Evolutionary conservation across 306 rosid genomes (phyloP).

Genomic region (Alnus rubra): DNA sequence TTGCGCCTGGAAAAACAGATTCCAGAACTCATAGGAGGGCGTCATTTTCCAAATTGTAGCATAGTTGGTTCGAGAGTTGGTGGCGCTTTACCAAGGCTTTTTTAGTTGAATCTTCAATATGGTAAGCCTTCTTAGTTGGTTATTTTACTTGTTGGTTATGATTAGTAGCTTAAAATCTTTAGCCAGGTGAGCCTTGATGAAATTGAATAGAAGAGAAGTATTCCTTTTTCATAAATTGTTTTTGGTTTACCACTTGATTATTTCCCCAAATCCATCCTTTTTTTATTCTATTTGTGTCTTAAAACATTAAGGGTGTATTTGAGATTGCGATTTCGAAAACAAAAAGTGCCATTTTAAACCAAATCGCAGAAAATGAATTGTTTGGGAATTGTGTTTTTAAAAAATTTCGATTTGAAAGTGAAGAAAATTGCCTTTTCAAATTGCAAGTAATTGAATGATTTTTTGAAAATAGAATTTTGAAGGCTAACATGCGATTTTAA

Average conservation of each 20-base stretch:
- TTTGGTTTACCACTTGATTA: neutral
- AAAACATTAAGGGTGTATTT: neutral
- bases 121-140: slow-evolving; percentile 34
- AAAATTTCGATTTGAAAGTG: too few species aligned
- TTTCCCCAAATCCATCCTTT: neutral
- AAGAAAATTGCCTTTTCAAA: too few species aligned
- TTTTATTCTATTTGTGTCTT: neutral
- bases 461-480: too few species aligned
- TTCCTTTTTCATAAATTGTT: neutral
- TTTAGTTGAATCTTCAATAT: slow-evolving; percentile 29
- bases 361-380: too few species aligned
- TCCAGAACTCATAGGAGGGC: neutral
- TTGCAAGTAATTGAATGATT: too few species aligned
- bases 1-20: neutral
- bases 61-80: neutral
- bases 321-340: too few species aligned
- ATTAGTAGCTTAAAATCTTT: neutral
- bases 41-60: neutral
- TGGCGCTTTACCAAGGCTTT: slow-evolving; percentile 12
- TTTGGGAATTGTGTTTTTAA: too few species aligned
- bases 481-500: too few species aligned
- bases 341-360: too few species aligned
- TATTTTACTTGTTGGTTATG: neutral
- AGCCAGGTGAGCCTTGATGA: neutral
- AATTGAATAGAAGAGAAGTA: neutral